Evolutionary conservation across 1,284 basidiomycete species (phyloP).

Genomic region (Nidula niveotomentosa): DNA sequence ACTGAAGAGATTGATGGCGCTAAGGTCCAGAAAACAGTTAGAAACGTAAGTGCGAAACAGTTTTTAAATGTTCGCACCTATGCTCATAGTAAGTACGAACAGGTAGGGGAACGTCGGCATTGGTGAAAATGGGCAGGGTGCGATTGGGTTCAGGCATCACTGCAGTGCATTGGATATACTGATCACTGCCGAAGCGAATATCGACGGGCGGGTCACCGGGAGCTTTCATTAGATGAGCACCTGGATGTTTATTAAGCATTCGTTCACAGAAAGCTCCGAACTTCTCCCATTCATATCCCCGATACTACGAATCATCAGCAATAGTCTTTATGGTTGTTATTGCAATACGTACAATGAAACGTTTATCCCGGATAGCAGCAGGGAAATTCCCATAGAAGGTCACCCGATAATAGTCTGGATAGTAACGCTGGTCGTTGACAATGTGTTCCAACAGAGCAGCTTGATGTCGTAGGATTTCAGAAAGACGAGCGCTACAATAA

Average conservation of each 20-base stretch:
- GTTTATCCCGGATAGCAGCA: slow-evolving; percentile 78
- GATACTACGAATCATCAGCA: slow-evolving; percentile 55
- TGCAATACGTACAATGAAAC: slow-evolving; percentile 70
- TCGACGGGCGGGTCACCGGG: slow-evolving; percentile 81
- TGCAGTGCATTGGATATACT: slow-evolving; percentile 87
- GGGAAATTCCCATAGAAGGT: slow-evolving; percentile 94
- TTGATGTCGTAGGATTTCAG: slow-evolving; percentile 85
- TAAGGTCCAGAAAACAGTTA: slow-evolving; percentile 24
- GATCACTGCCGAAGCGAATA: slow-evolving; percentile 77
- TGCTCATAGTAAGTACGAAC: slow-evolving; percentile 89
- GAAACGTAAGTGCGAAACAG: slow-evolving; percentile 4
- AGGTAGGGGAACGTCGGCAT: slow-evolving; percentile 79
- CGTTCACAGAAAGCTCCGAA: slow-evolving; percentile 88
- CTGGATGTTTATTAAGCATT: slow-evolving; percentile 91
- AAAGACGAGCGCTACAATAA: slow-evolving; percentile 67
- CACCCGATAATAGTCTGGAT: slow-evolving; percentile 92
- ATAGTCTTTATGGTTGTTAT: neutral
- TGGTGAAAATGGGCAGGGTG: slow-evolving; percentile 78
- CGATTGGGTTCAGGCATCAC: slow-evolving; percentile 87
- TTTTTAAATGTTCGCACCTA: slow-evolving; percentile 43
- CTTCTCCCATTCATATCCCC: slow-evolving; percentile 91
- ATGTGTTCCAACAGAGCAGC: slow-evolving; percentile 84
- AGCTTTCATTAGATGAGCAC: slow-evolving; percentile 78
- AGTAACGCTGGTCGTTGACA: slow-evolving; percentile 79
- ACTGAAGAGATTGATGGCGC: slow-evolving; percentile 82